These are phyloP conservation scores for Ganoderma leucocontextum DNA, from an alignment of 1,284 basidiomycete species.

Conservation along the genomic window DNA sequence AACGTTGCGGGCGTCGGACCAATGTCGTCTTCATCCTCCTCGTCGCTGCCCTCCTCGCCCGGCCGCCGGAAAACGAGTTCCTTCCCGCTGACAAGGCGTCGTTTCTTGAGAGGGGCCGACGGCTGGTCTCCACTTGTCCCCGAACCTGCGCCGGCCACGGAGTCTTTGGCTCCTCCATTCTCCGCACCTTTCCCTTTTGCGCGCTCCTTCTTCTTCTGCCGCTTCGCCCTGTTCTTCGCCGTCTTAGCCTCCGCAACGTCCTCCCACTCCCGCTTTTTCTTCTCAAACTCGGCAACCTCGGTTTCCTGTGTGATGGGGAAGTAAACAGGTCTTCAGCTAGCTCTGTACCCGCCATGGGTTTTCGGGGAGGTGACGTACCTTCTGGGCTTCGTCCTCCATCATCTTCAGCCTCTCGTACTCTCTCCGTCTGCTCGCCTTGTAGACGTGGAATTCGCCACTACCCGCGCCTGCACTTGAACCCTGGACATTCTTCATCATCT, in stretches of 20 bases:
- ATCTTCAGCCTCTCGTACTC: conserved; percentile 95
- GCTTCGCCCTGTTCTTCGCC: conserved; percentile 89
- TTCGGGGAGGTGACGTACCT: conserved; percentile 59
- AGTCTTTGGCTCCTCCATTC: conserved; percentile 39
- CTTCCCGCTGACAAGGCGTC: conserved; percentile 63
- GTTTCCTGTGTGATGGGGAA: conserved; percentile 58
- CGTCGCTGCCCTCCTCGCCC: conserved; percentile 58
- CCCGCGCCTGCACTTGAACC: conserved; percentile 94
- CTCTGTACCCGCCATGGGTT: not conserved
- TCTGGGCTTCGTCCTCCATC: conserved; percentile 84
- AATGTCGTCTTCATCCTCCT: conserved; percentile 46
- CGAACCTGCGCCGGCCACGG: conserved; percentile 27
- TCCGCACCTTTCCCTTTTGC: conserved; percentile 49
- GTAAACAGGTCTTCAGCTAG: not conserved
- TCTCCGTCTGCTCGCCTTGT: conserved; percentile 92
- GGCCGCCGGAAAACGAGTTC: conserved; percentile 64
- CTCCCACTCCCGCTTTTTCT: conserved; percentile 69
- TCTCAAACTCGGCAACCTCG: conserved; percentile 71
- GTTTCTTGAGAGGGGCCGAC: conserved; percentile 54
- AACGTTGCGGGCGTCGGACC: conserved; percentile 34
- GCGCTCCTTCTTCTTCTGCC: conserved; percentile 88
- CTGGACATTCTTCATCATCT: conserved; percentile 99
- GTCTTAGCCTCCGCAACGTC: conserved; percentile 84
- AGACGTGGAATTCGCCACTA: conserved; percentile 97
- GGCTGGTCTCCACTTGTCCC: conserved; percentile 36